Conservation (phyloP, 2,329 filamentous ascomycete genomes). For the Rugonectria rugulosa region DNA sequence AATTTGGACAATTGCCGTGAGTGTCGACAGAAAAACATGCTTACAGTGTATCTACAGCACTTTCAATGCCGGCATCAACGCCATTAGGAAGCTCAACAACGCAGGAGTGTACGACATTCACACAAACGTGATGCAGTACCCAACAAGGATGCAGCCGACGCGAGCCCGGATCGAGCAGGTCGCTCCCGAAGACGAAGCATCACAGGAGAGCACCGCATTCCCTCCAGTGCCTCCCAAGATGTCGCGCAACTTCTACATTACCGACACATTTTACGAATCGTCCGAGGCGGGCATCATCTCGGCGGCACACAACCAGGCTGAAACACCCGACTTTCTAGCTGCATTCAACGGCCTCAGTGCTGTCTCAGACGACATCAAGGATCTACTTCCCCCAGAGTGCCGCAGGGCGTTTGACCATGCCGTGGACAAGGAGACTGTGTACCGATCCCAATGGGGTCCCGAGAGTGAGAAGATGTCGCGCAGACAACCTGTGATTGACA, state of each 20-base stretch:
- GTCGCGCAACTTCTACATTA: conserved; percentile 63
- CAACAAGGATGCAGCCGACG: conserved; percentile 87
- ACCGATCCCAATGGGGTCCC: conserved; percentile 77
- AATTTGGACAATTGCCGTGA: neutral
- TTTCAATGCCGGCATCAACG: conserved; percentile 81
- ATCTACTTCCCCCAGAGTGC: conserved; percentile 74
- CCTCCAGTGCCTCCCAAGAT: conserved; percentile 57
- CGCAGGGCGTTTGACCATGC: conserved; percentile 75
- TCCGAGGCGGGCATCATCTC: conserved; percentile 56
- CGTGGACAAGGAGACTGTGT: conserved; percentile 69
- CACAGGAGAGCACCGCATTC: conserved; percentile 49
- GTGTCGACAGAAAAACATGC: neutral
- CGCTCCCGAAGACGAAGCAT: conserved; percentile 49
- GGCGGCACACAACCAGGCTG: conserved; percentile 53
- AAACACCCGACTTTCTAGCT: conserved; percentile 56
- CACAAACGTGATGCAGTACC: conserved; percentile 91
- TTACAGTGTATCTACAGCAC: conserved; percentile 61
- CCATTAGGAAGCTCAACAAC: conserved; percentile 72
- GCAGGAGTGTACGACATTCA: conserved; percentile 90
- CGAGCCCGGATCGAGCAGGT: conserved; percentile 84
- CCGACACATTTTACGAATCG: conserved; percentile 63
- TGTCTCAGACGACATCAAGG: conserved; percentile 70
- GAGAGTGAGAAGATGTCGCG: conserved; percentile 67
- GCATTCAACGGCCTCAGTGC: conserved; percentile 68
- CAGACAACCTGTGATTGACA: conserved; percentile 65